A percentile compares a stretch with the other conserved stretches of the same genome.
These are phyloP conservation scores for Aegilops sharonensis DNA, from an alignment of 176 grass and related monocot genomes.

Conservation along the genomic window DNA sequence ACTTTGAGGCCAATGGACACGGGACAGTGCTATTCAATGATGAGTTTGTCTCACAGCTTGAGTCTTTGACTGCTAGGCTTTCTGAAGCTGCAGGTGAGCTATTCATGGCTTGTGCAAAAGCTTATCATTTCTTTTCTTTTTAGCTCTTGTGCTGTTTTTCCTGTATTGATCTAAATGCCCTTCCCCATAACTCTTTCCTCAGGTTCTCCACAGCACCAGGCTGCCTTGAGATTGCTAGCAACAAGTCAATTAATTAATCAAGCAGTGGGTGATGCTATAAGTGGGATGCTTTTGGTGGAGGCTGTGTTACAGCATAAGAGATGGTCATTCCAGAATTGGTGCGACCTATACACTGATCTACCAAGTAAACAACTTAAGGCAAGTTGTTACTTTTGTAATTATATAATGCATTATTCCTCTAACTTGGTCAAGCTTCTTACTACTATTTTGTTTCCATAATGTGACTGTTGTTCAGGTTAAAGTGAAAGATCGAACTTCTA, in stretches of 20 bases:
- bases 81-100: constrained; percentile 41
- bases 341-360: constrained; percentile 82
- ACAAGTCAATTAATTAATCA: constrained; percentile 86
- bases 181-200: background rate
- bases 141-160: background rate
- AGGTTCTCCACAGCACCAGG: constrained; percentile 58
- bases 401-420: background rate
- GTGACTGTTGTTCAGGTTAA: constrained; percentile 57
- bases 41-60: constrained; percentile 49
- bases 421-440: background rate
- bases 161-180: background rate
- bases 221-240: constrained; percentile 69
- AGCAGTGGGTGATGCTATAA: constrained; percentile 87
- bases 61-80: constrained; percentile 38
- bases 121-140: background rate
- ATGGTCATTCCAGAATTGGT: constrained; percentile 89
- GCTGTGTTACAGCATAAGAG: constrained; percentile 77
- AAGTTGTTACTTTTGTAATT: background rate
- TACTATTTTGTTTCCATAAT: background rate
- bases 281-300: constrained; percentile 87
- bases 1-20: constrained; percentile 97
- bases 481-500: constrained; percentile 69
- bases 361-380: constrained; percentile 87
- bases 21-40: constrained; percentile 79
- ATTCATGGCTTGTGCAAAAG: background rate